A percentile compares a stretch with the other conserved stretches of the same genome.
These are phyloP conservation scores for Cladophialophora bantiana DNA, from an alignment of 2,329 filamentous ascomycete species.

Conservation along the genomic window DNA sequence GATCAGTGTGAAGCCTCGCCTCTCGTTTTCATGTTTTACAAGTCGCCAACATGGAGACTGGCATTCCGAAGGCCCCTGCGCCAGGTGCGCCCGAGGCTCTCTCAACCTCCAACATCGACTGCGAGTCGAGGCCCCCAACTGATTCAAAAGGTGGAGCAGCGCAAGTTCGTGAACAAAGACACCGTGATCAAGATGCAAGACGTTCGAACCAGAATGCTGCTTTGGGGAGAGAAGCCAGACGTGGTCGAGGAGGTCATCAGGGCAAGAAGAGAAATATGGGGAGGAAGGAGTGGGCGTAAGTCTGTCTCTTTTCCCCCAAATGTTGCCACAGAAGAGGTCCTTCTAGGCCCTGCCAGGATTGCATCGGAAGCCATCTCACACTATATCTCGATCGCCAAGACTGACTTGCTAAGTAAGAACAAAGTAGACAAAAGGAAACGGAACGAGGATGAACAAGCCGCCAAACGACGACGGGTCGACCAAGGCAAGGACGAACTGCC, in stretches of 20 bases:
- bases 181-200: conserved; percentile 22
- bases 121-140: background rate
- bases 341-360: background rate
- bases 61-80: conserved; percentile 20
- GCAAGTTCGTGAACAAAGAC: conserved; percentile 20
- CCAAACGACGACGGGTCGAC: conserved; percentile 64
- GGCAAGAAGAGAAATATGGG: conserved; percentile 71
- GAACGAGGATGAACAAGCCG: conserved; percentile 57
- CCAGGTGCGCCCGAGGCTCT: conserved; percentile 12
- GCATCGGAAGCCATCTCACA: conserved; percentile 14
- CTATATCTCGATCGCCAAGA: conserved; percentile 39
- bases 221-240: conserved; percentile 36
- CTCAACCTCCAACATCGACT: background rate
- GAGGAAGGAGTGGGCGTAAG: conserved; percentile 69
- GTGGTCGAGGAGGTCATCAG: conserved; percentile 41
- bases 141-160: conserved; percentile 4
- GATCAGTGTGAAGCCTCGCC: background rate
- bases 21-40: conserved; percentile 27
- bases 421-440: conserved; percentile 61
- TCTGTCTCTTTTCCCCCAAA: conserved; percentile 29
- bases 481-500: conserved; percentile 49
- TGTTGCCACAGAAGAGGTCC: conserved; percentile 34
- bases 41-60: conserved; percentile 27
- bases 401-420: conserved; percentile 60
- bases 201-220: conserved; percentile 31